Evolutionary conservation across 2,329 filamentous ascomycete species (phyloP).

Genomic region (Botrytis sinoallii): DNA sequence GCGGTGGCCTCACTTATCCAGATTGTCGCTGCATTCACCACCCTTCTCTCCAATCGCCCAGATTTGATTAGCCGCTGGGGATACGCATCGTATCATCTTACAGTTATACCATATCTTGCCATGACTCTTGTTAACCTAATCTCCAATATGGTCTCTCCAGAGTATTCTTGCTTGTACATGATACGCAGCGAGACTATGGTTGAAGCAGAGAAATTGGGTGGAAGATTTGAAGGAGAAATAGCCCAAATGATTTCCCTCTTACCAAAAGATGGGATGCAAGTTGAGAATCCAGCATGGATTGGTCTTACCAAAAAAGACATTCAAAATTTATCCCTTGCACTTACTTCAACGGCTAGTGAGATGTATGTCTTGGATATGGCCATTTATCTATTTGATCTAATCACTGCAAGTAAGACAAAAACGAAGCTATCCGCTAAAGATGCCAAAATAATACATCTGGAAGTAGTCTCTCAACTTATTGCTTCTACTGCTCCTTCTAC

Average conservation of each 20-base stretch:
- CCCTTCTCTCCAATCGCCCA: conserved; percentile 31
- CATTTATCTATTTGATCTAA: not conserved
- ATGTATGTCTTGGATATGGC: rapidly evolving
- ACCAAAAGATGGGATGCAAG: not conserved
- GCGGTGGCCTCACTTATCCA: conserved; percentile 28
- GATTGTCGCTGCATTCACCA: conserved; percentile 27
- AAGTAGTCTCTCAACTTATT: not conserved
- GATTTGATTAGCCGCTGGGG: conserved; percentile 35
- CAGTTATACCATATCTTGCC: conserved; percentile 33
- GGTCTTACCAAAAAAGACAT: not conserved
- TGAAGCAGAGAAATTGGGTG: conserved; percentile 17
- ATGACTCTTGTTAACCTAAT: conserved; percentile 37
- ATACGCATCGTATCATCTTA: conserved; percentile 37
- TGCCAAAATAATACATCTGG: not conserved
- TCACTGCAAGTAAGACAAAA: not conserved
- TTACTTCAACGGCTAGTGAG: not conserved
- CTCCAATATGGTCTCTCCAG: conserved; percentile 31
- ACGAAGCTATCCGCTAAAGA: not conserved
- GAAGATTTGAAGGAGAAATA: conserved; percentile 11
- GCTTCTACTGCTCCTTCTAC: not conserved
- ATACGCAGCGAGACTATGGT: conserved; percentile 22
- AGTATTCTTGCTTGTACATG: conserved; percentile 35
- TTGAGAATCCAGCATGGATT: conserved; percentile 2
- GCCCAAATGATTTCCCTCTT: not conserved
- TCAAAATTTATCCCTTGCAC: not conserved